A percentile compares a stretch with the other conserved stretches of the same genome.
phyloP scores from a whole-genome alignment of 1,284 basidiomycete genomes.

The Pseudozyma pruni region DNA sequence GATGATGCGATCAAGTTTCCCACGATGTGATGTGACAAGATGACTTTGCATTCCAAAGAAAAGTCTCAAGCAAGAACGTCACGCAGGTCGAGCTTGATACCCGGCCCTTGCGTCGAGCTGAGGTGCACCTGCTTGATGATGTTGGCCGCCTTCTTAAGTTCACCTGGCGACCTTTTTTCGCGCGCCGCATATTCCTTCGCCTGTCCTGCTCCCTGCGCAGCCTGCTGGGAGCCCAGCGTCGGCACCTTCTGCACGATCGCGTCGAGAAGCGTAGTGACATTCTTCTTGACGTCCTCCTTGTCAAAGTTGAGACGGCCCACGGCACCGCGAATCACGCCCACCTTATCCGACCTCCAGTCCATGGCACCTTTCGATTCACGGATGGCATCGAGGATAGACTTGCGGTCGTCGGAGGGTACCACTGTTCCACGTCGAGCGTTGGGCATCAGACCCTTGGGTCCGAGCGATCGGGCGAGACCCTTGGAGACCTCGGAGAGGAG shows the following conservation, averaged over 20 bases:
- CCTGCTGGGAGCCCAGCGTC: constrained; percentile 34
- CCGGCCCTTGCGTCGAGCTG: constrained; percentile 85
- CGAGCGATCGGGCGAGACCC: constrained; percentile 85
- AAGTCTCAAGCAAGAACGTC: constrained; percentile 49
- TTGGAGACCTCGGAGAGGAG: constrained; percentile 78
- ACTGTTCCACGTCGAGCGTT: constrained; percentile 93
- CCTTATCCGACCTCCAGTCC: constrained; percentile 92
- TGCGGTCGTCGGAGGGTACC: constrained; percentile 79
- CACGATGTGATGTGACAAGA: no score
- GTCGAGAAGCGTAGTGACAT: constrained; percentile 80
- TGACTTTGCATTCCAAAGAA: no score
- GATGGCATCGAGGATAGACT: constrained; percentile 73
- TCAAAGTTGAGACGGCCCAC: constrained; percentile 74
- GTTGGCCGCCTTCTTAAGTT: constrained; percentile 50
- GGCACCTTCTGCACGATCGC: constrained; percentile 72
- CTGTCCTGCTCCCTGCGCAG: constrained; percentile 32
- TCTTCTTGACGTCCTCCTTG: constrained; percentile 79
- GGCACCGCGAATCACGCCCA: constrained; percentile 81
- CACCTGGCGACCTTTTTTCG: constrained; percentile 30
- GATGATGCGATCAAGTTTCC: no score
- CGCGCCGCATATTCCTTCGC: constrained; percentile 29
- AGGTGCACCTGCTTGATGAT: constrained; percentile 75
- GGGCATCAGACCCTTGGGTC: constrained; percentile 95
- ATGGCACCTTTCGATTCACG: constrained; percentile 81
- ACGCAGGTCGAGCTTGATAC: constrained; percentile 74